Base-by-base conservation (phyloP, 352 stramenopile genomes). In the Elongisporangium anandrum region DNA sequence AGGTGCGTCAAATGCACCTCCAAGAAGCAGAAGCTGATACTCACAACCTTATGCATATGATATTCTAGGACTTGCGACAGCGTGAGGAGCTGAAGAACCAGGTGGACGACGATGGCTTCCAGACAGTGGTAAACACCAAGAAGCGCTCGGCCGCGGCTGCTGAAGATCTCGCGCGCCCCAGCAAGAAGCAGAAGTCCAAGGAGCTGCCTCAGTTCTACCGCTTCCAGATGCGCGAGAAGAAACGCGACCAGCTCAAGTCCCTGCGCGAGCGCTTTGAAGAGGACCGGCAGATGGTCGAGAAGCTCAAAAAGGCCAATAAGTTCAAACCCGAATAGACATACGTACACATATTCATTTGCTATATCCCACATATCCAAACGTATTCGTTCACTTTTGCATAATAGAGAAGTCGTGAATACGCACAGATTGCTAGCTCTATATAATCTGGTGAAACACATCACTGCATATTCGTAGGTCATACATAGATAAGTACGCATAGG, bases 201-300 rank as follows among this genome's bases (percentile, higher is more conserved):
- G 81, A 93, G 57, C 61, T 91, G 21, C 59, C 80, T 22, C 83
- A 93, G 63, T 95, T 95, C 54, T 95, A 95, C 63, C 79, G 83
- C 24, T 95, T 95, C 71, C 85, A 95, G 64, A 85, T 87, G 56
- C 78, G 85, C 54, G 85, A 95, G 69, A 90, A 88, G 66, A 92
- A 92, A 63, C 81, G 85, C 70, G 81, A 82, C 50, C 85, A 92
- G 60, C 72, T 95, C 23, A 93, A 93, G 61, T 79, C 76, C 23
- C 68, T 95, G 29, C 83, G 85, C 23, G 83, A 93, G 57, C 83
- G 81, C 49, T 95, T 95, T 64, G 82, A 95, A 58, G 85, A 95
- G 57, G 85, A 95, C 59, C 74, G 78, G 13, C 57, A 81, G 59
- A 57, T 89, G 41, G 81, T 95, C 51, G 81, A 89, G 20, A 90